Evolutionary conservation across 257 asterid species (phyloP).

Genomic region (Solanum neorickii): DNA sequence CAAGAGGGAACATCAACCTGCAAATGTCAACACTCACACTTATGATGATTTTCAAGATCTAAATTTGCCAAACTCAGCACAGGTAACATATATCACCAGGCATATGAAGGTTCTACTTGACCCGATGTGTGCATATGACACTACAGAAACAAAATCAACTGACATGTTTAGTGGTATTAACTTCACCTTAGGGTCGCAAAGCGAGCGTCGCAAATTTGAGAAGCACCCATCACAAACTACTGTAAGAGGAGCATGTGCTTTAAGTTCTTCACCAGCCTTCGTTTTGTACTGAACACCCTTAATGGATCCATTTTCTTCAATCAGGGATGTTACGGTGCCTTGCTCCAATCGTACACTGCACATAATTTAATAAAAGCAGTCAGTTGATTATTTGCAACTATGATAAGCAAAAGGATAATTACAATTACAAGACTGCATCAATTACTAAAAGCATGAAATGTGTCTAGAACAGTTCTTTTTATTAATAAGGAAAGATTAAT

Average conservation of each 20-base stretch:
- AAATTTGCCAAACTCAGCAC: neutral
- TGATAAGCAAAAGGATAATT: neutral
- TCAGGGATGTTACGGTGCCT: slow-evolving; percentile 47
- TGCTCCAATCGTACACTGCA: slow-evolving; percentile 33
- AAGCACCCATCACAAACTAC: slow-evolving; percentile 51
- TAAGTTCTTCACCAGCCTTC: slow-evolving; percentile 21
- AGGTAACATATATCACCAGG: neutral
- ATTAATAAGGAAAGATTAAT: neutral
- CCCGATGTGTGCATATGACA: neutral
- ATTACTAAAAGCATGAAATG: neutral
- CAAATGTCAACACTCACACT: neutral
- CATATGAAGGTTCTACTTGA: neutral
- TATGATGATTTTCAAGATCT: neutral
- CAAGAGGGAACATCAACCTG: slow-evolving; percentile 44
- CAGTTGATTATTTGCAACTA: neutral
- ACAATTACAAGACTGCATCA: neutral
- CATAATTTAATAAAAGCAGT: neutral
- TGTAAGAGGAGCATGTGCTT: slow-evolving; percentile 36
- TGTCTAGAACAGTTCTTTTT: neutral
- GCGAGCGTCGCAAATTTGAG: slow-evolving; percentile 44
- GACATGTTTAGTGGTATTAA: neutral
- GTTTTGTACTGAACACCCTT: slow-evolving; percentile 37
- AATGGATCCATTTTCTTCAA: slow-evolving; percentile 36
- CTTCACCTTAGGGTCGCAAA: slow-evolving; percentile 35
- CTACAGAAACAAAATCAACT: neutral